A percentile compares a stretch with the other conserved stretches of the same genome.
Conservation (phyloP, 1,139 yeast genomes). For the Protomyces arabidopsidicola region DNA sequence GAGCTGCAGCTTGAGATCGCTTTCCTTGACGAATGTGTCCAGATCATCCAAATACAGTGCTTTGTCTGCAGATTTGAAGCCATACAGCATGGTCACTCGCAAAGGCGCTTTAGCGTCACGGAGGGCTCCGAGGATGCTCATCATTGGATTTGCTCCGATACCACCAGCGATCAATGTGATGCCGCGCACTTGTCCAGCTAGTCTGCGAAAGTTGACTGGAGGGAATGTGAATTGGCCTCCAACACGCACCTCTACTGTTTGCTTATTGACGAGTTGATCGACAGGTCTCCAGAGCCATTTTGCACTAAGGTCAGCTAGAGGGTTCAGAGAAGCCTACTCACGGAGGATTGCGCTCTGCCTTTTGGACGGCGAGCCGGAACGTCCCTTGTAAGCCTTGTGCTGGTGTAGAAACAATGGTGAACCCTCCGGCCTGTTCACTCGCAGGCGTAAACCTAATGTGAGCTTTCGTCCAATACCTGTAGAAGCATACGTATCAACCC, state of each 20-base stretch:
- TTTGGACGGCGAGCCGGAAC: slow-evolving; percentile 17
- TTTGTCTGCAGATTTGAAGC: slow-evolving; percentile 6
- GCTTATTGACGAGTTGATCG: not conserved
- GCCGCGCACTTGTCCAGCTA: slow-evolving; percentile 4
- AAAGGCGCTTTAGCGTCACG: slow-evolving; percentile 19
- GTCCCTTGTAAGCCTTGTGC: slow-evolving; percentile 17
- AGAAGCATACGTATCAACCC: slow-evolving; percentile 17
- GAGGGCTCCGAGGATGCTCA: slow-evolving; percentile 20
- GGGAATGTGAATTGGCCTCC: slow-evolving; percentile 25
- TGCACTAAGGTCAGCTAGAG: not conserved
- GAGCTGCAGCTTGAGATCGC: slow-evolving; percentile 1
- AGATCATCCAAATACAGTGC: slow-evolving; percentile 22
- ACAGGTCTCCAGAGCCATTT: slow-evolving; percentile 19
- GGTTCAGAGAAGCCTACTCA: not conserved
- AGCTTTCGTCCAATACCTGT: not conserved
- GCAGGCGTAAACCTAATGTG: slow-evolving; percentile 10
- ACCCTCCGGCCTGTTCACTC: slow-evolving; percentile 19
- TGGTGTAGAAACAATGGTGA: slow-evolving; percentile 24
- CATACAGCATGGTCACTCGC: slow-evolving; percentile 15
- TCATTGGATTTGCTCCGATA: slow-evolving; percentile 14
- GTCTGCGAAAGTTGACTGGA: slow-evolving; percentile 17
- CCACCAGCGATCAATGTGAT: slow-evolving; percentile 24
- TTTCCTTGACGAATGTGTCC: not conserved
- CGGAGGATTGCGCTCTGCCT: slow-evolving; percentile 25
- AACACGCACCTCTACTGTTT: slow-evolving; percentile 12